Evolutionary conservation across 2,329 filamentous ascomycete species (phyloP).

Genomic region (Trichophyton simii): DNA sequence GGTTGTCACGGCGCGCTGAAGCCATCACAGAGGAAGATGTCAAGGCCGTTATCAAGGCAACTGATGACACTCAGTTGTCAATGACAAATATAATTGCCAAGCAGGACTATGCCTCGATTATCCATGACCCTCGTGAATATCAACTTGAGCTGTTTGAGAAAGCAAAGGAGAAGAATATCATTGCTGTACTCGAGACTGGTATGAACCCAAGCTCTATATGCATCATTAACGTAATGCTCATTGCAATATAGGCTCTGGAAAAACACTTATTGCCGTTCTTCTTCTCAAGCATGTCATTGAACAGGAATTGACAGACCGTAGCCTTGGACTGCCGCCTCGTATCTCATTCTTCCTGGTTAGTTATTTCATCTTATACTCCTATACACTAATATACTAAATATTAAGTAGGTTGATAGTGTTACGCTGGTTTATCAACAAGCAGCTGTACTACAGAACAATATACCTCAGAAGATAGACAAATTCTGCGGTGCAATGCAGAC

Average conservation of each 20-base stretch:
- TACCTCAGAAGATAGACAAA: conserved; percentile 60
- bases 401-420: conserved; percentile 61
- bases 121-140: conserved; percentile 73
- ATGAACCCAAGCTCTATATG: conserved; percentile 8
- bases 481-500: conserved; percentile 59
- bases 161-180: conserved; percentile 73
- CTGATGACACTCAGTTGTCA: conserved; percentile 38
- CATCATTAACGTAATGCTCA: conserved; percentile 13
- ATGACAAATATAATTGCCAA: conserved; percentile 42
- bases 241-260: conserved; percentile 57
- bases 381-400: conserved; percentile 13
- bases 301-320: conserved; percentile 60
- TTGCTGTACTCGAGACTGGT: conserved; percentile 90
- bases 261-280: conserved; percentile 88
- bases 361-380: background rate
- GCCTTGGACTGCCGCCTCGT: conserved; percentile 45
- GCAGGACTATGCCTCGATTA: conserved; percentile 46
- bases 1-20: conserved; percentile 32
- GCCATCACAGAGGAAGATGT: conserved; percentile 30
- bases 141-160: conserved; percentile 83
- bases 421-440: conserved; percentile 84
- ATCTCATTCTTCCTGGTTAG: conserved; percentile 72
- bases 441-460: conserved; percentile 65
- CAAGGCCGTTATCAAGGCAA: conserved; percentile 23
- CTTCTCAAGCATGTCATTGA: conserved; percentile 65